Percentiles rank a stretch among this genome's conserved stretches.
These are phyloP conservation scores for Monosporascus sp. DNA, from an alignment of 2,329 filamentous ascomycete species.

Conservation along the genomic window DNA sequence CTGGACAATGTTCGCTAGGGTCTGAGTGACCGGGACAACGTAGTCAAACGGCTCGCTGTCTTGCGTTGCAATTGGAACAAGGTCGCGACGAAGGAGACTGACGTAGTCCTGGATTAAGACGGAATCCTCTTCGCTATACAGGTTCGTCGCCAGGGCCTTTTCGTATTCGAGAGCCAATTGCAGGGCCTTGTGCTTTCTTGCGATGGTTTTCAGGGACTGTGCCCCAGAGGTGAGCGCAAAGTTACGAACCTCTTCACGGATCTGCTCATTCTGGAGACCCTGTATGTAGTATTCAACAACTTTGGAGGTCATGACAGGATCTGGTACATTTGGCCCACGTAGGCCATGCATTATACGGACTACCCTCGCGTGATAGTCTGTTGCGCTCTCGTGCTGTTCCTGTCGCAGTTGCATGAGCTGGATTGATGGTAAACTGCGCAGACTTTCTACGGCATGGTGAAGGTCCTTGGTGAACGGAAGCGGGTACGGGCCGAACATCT, in stretches of 20 bases:
- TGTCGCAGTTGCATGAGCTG: slow-evolving; percentile 51
- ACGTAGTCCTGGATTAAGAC: slow-evolving; percentile 43
- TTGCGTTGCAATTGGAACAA: slow-evolving; percentile 15
- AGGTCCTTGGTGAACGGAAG: slow-evolving; percentile 48
- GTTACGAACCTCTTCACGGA: slow-evolving; percentile 36
- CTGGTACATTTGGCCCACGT: slow-evolving; percentile 17
- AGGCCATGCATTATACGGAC: slow-evolving; percentile 33
- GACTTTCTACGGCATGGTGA: slow-evolving; percentile 37
- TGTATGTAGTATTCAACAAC: slow-evolving; percentile 39
- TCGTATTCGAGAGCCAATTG: slow-evolving; percentile 53
- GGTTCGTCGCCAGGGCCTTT: slow-evolving; percentile 41
- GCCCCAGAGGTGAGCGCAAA: slow-evolving; percentile 23
- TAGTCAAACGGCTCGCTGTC: slow-evolving; percentile 22
- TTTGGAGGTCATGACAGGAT: slow-evolving; percentile 10
- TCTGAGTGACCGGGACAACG: slow-evolving; percentile 32
- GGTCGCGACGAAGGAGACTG: slow-evolving; percentile 38
- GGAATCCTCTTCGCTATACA: slow-evolving; percentile 35
- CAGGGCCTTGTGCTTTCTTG: slow-evolving; percentile 47
- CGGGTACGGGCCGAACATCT: slow-evolving; percentile 39
- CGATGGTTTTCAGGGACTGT: slow-evolving; percentile 34
- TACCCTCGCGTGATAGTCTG: slow-evolving; percentile 43
- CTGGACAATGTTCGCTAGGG: slow-evolving; percentile 29
- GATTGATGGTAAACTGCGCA: slow-evolving; percentile 47
- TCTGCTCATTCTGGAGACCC: slow-evolving; percentile 43
- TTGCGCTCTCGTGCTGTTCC: slow-evolving; percentile 43